Base-by-base conservation (phyloP, 306 rosid genomes). In the Rubus idaeus region DNA sequence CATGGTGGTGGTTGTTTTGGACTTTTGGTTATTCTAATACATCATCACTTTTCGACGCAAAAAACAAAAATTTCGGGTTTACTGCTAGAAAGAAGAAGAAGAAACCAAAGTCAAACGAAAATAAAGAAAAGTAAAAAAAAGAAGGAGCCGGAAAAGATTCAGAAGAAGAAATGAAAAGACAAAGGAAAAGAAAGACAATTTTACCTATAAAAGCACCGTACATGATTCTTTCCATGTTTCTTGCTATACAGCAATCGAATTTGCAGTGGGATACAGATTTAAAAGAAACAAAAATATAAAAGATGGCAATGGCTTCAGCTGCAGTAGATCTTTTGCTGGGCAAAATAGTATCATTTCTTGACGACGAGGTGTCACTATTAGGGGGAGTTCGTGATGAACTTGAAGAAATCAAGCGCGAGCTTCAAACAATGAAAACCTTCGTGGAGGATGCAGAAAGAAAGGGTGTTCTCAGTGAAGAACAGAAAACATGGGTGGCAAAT, bases 351-450 rank as follows among this genome's bases (percentile, higher is more conserved):
- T 18, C 63, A 11, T 13, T 75, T 18, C 23, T 75, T 2, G 61
- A 26, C 41, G 14, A 50, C 11, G 45, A 70, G 50, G 41, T 8
- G 41, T 70, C 60, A 0, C 41, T 50, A 0, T 7, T 70, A 3
- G 72, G 49, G 40, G 74, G 67, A 49, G 52, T 66, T 13, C 42
- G 4, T 8, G 44, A 66, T 4, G 57, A 67, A 26, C 30, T 67
- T 41, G 66, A 67, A 2, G 67, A 77, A 35, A 68, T 68, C 55
- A 77, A 52, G 73, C 74, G 4, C 4, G 74, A 67, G 66, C 40
- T 77, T 0, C 26, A 37, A 2, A 55, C 40, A 57, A 53, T 77
- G 74, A 77, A 53, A 41, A 58, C 80, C 10, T 77, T 77, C 16
- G 18, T 77, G 30, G 66, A 53, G 11, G 80, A 77, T 42, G 67